A percentile compares a stretch with the other conserved stretches of the same genome.
Conservation (phyloP, 257 asterid species). For the Parsonsia alboflavescens region DNA sequence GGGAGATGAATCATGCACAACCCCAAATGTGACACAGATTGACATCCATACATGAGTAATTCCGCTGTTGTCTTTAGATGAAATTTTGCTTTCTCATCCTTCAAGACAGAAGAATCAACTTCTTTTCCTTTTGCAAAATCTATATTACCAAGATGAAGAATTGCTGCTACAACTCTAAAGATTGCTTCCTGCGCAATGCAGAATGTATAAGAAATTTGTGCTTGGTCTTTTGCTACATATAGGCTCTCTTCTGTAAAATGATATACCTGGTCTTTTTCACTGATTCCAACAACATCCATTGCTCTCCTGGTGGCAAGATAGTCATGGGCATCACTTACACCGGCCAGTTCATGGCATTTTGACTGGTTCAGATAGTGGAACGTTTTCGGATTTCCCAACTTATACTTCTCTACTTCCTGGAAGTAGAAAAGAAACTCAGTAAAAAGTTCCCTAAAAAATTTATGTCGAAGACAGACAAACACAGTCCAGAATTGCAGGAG, state of each 20-base stretch:
- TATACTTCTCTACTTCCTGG: slow-evolving; percentile 83
- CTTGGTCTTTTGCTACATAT: background rate
- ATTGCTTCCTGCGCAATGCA: slow-evolving; percentile 75
- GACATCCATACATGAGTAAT: slow-evolving; percentile 65
- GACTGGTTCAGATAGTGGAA: slow-evolving; percentile 97
- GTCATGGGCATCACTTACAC: slow-evolving; percentile 78
- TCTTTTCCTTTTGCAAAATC: slow-evolving; percentile 91
- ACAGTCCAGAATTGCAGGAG: slow-evolving; percentile 20
- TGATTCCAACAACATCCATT: slow-evolving; percentile 93
- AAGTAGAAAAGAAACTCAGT: slow-evolving; percentile 25
- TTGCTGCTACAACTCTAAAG: slow-evolving; percentile 90
- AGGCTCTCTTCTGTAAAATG: slow-evolving; percentile 8
- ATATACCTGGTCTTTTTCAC: slow-evolving; percentile 78
- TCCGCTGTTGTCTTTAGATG: slow-evolving; percentile 85
- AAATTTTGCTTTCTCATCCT: slow-evolving; percentile 74
- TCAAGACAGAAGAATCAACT: slow-evolving; percentile 73
- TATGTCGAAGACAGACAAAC: background rate
- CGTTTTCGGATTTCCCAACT: slow-evolving; percentile 72
- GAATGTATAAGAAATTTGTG: slow-evolving; percentile 12
- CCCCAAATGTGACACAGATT: slow-evolving; percentile 28
- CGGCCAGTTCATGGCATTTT: slow-evolving; percentile 74
- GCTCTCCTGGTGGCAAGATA: slow-evolving; percentile 96
- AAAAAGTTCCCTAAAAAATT: slow-evolving; percentile 9
- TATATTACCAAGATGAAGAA: slow-evolving; percentile 91
- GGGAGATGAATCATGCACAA: slow-evolving; percentile 27